A percentile compares a stretch with the other conserved stretches of the same genome.
Evolutionary conservation across 805 yeast species (phyloP).

Genomic region (Maudiozyma turicensis): DNA sequence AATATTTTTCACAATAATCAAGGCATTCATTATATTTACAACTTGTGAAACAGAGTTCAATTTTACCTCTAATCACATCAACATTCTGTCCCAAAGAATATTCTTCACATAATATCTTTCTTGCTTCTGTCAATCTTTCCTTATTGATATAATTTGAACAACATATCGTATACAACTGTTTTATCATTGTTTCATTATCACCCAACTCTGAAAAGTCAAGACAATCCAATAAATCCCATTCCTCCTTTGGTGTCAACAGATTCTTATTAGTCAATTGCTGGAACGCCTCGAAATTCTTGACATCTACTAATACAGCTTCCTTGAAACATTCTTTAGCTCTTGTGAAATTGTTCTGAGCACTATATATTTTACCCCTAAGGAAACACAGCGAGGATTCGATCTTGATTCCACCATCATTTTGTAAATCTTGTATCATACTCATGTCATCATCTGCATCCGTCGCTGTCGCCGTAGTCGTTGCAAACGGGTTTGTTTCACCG

Average conservation of each 20-base stretch:
- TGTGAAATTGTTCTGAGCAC: constrained; percentile 75
- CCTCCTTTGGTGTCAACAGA: constrained; percentile 73
- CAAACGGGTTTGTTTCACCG: constrained; percentile 74
- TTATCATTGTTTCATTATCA: constrained; percentile 74
- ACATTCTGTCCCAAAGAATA: constrained; percentile 59
- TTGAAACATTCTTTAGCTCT: constrained; percentile 77
- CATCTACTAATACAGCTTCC: constrained; percentile 81
- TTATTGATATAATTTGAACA: constrained; percentile 64
- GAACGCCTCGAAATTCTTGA: constrained; percentile 89
- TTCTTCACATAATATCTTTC: constrained; percentile 54
- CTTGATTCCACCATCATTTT: constrained; percentile 69
- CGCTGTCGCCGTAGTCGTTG: constrained; percentile 14
- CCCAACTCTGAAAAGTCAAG: constrained; percentile 55
- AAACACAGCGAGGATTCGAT: constrained; percentile 82
- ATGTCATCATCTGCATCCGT: not conserved
- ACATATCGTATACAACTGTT: constrained; percentile 62
- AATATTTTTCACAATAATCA: constrained; percentile 54
- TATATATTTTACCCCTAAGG: constrained; percentile 72
- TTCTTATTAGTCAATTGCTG: constrained; percentile 64
- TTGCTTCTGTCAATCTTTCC: constrained; percentile 53
- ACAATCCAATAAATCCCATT: constrained; percentile 64
- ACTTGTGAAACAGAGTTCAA: constrained; percentile 62
- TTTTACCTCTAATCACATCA: constrained; percentile 59
- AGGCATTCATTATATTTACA: constrained; percentile 74
- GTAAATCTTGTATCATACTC: constrained; percentile 5